Evolutionary conservation across 1,284 basidiomycete genomes (phyloP).

Genomic region (Cutaneotrichosporon arboriforme): DNA sequence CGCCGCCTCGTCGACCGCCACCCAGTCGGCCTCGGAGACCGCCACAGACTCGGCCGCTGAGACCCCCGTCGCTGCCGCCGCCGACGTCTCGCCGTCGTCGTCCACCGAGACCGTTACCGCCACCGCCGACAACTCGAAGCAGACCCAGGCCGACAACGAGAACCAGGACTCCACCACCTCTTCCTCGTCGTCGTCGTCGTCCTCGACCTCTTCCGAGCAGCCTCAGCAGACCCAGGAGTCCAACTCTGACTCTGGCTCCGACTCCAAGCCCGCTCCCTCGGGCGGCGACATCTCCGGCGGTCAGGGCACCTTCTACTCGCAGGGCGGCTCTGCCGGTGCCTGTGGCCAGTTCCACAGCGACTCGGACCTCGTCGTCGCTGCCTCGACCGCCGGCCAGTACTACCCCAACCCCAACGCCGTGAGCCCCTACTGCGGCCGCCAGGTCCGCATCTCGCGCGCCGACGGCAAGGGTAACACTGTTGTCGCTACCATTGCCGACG

Average conservation of each 20-base stretch:
- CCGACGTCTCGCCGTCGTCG: conserved; percentile 3
- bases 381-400: conserved; percentile 29
- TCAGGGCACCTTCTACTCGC: conserved; percentile 64
- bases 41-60: conserved; percentile 9
- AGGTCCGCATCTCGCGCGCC: conserved; percentile 31
- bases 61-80: conserved; percentile 17
- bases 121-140: neutral
- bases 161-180: neutral
- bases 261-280: neutral
- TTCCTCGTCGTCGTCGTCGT: conserved; percentile 3
- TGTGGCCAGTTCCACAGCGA: conserved; percentile 60
- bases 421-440: conserved; percentile 28
- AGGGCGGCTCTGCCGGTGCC: conserved; percentile 61
- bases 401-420: conserved; percentile 24
- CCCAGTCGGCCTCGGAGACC: conserved; percentile 3
- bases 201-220: conserved; percentile 16
- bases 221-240: neutral
- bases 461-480: conserved; percentile 40
- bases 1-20: conserved; percentile 11
- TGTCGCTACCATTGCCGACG: conserved; percentile 65
- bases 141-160: neutral
- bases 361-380: conserved; percentile 62
- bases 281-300: conserved; percentile 15
- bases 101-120: conserved; percentile 15
- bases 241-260: neutral